phyloP scores from a whole-genome alignment of 192 early-diverging fungal species.

The Coemansia sp. region DNA sequence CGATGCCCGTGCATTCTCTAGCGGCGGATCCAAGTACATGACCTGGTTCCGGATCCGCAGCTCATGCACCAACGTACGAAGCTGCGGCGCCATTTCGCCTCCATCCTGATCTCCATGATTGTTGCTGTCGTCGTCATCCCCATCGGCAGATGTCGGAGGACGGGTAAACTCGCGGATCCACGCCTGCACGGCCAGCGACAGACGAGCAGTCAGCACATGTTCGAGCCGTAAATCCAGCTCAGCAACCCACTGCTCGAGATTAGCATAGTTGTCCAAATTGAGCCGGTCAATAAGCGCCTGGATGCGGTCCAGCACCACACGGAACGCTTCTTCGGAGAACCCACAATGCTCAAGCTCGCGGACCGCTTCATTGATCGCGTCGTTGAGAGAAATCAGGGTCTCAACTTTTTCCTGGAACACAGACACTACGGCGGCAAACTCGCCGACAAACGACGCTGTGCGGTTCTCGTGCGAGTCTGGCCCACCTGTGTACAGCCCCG shows the following conservation, averaged over 20 bases:
- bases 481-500: conserved; percentile 44
- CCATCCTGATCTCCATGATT: conserved; percentile 5
- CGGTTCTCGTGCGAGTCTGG: conserved; percentile 73
- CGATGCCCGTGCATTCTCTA: conserved; percentile 87
- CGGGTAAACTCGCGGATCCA: conserved; percentile 72
- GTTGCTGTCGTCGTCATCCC: conserved; percentile 45
- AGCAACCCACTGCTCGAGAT: conserved; percentile 86
- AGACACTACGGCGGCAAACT: conserved; percentile 85
- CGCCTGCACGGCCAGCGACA: conserved; percentile 74
- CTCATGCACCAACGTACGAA: conserved; percentile 80
- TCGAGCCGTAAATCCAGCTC: conserved; percentile 82
- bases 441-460: conserved; percentile 91
- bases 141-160: conserved; percentile 46
- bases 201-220: conserved; percentile 66
- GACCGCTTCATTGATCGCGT: conserved; percentile 77
- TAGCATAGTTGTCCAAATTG: conserved; percentile 92
- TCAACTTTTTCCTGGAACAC: conserved; percentile 97
- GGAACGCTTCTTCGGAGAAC: conserved; percentile 70
- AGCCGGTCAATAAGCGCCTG: conserved; percentile 91
- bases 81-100: conserved; percentile 60
- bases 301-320: conserved; percentile 71
- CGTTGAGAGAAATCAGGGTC: conserved; percentile 75
- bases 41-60: conserved; percentile 90
- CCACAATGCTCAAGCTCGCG: conserved; percentile 81
- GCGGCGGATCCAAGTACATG: conserved; percentile 94